Base-by-base conservation (phyloP, 306 rosid genomes). In the Canavalia gladiata region DNA sequence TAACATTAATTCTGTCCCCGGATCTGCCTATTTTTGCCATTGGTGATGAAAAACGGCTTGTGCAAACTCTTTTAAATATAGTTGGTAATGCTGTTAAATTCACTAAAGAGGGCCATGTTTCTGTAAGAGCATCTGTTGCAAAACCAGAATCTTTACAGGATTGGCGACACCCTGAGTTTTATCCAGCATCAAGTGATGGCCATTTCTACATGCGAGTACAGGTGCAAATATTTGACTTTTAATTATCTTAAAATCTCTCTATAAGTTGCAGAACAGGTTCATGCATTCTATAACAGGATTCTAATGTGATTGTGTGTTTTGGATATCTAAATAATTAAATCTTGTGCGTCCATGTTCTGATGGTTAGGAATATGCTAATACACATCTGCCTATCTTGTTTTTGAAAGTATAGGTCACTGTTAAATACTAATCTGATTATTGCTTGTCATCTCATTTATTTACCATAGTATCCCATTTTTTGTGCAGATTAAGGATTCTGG, bases 401-500 rank as follows among this genome's bases (percentile, higher is more conserved):
- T 37, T 56, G 46, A 29, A 41, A 11, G n/a, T 55, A n/a, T 76
- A 71, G 41, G 72, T 60, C 31, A 71, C 43, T 47, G 28, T 58
- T 54, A 13, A 51, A n/a, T 28, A 37, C 41, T 72, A 70, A 63
- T 67, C 13, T 49, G 37, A 35, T 51, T 83, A 63, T 65, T 62
- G 45, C 72, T 69, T 55, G 43, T 4, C 41, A 37, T 4, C 41
- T 37, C 41, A 37, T 8, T 56, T 46, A 66, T 70, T 72, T 57
- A 71, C 65, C 62, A 62, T 4, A 37, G n/a, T 49, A 73, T 81
- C 82, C 72, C 29, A 94, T 73, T 28, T 28, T 50, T 80, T 74
- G 39, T 81, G 64, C 90, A 95, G 99, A 91, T 95, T 81, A 91
- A 91, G 87, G 99, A 95, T 82, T 89, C 98, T 41, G 98, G 98